Conservation (phyloP, 139 green algal species). For the Spirogloea muscicola region DNA sequence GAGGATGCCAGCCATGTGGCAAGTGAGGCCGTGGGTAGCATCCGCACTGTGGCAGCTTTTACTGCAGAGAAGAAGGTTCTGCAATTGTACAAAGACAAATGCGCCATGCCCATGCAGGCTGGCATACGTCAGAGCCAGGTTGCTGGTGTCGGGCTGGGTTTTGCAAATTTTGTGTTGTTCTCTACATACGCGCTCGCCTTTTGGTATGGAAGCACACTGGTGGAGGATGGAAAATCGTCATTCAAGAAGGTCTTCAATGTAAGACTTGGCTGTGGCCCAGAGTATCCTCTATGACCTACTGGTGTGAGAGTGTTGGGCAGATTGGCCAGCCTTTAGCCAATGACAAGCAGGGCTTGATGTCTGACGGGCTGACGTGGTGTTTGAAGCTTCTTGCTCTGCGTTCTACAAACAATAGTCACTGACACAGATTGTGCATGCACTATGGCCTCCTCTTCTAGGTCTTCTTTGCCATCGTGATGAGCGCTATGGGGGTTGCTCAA, state of each 20-base stretch:
- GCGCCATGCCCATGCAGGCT: neutral
- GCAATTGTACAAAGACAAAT: conserved; percentile 38
- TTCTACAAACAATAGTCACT: too few relatives aligned
- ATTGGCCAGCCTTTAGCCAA: too few relatives aligned
- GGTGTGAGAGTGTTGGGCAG: too few relatives aligned
- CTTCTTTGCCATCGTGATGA: conserved; percentile 48
- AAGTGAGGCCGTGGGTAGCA: conserved; percentile 38
- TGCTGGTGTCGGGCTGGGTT: conserved; percentile 55
- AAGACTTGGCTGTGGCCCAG: too few relatives aligned
- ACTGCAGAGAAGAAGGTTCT: conserved; percentile 27
- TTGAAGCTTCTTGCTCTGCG: too few relatives aligned
- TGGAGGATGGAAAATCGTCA: conserved; percentile 40
- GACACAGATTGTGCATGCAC: too few relatives aligned
- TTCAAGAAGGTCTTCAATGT: conserved; percentile 71
- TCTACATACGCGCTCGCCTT: conserved; percentile 66
- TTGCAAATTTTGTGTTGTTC: conserved; percentile 64
- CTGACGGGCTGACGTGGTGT: too few relatives aligned
- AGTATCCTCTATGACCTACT: too few relatives aligned
- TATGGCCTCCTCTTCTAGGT: too few relatives aligned
- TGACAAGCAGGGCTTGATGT: too few relatives aligned
- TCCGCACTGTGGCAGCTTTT: conserved; percentile 45
- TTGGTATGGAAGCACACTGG: conserved; percentile 59
- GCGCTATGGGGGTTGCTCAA: conserved; percentile 28
- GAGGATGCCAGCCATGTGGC: conserved; percentile 32
- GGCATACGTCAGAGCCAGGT: conserved; percentile 14